Conservation (phyloP, 306 rosid genomes). For the Vicia faba region DNA sequence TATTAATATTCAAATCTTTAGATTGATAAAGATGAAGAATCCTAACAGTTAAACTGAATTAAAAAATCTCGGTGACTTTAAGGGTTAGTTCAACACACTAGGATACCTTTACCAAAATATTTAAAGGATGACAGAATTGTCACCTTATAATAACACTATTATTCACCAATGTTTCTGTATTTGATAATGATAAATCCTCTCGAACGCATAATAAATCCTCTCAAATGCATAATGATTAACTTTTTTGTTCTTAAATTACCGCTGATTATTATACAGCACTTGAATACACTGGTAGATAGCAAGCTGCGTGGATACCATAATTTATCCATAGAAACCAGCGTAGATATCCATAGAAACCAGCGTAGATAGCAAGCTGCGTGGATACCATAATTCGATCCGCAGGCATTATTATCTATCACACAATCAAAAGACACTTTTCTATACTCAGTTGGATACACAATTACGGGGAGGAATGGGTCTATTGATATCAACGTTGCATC, state of each 20-base stretch:
- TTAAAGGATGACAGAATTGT: background rate
- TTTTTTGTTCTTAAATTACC: background rate
- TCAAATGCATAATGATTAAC: background rate
- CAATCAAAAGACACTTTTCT: background rate
- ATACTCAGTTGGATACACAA: background rate
- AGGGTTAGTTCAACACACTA: background rate
- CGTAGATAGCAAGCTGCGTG: background rate
- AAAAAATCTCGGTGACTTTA: no score
- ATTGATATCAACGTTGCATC: background rate
- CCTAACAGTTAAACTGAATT: no score
- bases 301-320: no score
- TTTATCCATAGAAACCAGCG: no score
- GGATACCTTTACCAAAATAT: no score
- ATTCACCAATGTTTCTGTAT: background rate
- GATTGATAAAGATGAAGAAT: no score
- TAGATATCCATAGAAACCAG: no score
- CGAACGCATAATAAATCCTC: background rate
- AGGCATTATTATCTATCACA: no score
- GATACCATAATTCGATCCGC: constrained; percentile 10
- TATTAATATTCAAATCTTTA: no score
- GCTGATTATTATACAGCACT: background rate
- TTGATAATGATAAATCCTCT: background rate
- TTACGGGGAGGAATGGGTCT: background rate
- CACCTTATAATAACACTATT: background rate
- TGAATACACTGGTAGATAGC: background rate